Conservation (phyloP, 768 basidiomycete species). For the Rhizopogon sp. region DNA sequence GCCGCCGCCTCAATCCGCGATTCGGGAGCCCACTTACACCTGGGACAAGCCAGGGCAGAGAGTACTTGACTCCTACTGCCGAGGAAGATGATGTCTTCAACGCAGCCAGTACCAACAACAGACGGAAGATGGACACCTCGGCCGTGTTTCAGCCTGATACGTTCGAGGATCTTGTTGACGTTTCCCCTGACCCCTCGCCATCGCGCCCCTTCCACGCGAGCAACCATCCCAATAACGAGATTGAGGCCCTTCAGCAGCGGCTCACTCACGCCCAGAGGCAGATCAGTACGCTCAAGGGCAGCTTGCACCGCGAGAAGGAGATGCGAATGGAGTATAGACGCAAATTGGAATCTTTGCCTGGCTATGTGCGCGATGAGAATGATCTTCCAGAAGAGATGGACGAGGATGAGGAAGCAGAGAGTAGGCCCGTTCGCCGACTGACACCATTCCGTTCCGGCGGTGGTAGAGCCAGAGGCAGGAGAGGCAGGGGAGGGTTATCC, state of each 20-base stretch:
- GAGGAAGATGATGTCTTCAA: constrained; percentile 67
- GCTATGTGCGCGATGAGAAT: constrained; percentile 32
- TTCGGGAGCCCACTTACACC: constrained; percentile 77
- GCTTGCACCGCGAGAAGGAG: constrained; percentile 80
- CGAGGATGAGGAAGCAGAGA: constrained; percentile 39
- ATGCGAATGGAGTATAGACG: constrained; percentile 62
- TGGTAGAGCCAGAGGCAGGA: constrained; percentile 39
- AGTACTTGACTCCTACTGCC: constrained; percentile 53
- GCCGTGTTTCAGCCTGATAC: constrained; percentile 40
- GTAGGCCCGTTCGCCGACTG: constrained; percentile 34
- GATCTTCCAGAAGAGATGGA: constrained; percentile 35
- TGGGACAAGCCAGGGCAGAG: constrained; percentile 37
- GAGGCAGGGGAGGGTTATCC: constrained; percentile 48
- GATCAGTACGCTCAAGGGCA: constrained; percentile 75
- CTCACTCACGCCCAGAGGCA: constrained; percentile 86
- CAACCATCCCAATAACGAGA: constrained; percentile 74
- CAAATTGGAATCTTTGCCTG: constrained; percentile 41
- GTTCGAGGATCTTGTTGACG: constrained; percentile 41
- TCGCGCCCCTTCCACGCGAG: constrained; percentile 60
- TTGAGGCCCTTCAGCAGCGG: constrained; percentile 75
- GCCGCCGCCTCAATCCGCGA: constrained; percentile 48
- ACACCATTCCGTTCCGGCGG: constrained; percentile 53
- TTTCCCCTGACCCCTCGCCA: constrained; percentile 63
- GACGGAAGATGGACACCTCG: constrained; percentile 51
- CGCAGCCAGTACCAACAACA: constrained; percentile 56